phyloP scores from a whole-genome alignment of 176 grass and related monocot genomes.

The Canna indica region DNA sequence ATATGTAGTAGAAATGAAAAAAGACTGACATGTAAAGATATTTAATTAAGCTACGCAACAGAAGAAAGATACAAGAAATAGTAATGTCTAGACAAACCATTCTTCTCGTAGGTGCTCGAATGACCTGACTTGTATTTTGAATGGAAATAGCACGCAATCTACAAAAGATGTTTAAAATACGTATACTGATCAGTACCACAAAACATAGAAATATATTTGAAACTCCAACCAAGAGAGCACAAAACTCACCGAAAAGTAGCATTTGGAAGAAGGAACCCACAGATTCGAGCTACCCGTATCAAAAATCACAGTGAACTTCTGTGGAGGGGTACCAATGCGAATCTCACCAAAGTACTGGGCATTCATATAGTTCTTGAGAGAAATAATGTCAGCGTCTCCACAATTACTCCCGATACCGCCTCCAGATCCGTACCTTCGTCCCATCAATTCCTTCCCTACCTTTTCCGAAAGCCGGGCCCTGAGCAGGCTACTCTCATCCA shows the following conservation, averaged over 20 bases:
- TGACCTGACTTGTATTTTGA: slow-evolving; percentile 73
- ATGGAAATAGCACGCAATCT: slow-evolving; percentile 90
- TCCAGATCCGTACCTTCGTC: slow-evolving; percentile 6
- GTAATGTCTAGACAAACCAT: slow-evolving; percentile 39
- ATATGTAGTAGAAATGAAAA: no score
- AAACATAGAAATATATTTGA: background rate
- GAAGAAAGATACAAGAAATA: background rate
- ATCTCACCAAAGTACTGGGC: slow-evolving; percentile 98
- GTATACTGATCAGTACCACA: background rate
- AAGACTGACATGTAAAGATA: background rate
- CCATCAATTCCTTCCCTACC: slow-evolving; percentile 13
- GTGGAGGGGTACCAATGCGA: slow-evolving; percentile 51
- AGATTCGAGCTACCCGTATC: slow-evolving; percentile 98
- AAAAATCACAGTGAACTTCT: slow-evolving; percentile 98
- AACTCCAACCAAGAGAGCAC: background rate
- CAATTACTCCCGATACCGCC: slow-evolving; percentile 19
- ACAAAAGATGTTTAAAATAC: slow-evolving; percentile 6
- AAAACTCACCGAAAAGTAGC: slow-evolving; percentile 81
- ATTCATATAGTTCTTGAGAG: slow-evolving; percentile 97
- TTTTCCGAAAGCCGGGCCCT: slow-evolving; percentile 30
- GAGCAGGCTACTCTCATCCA: slow-evolving; percentile 40
- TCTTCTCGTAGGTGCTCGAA: slow-evolving; percentile 84
- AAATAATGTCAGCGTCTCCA: slow-evolving; percentile 41
- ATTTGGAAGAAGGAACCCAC: slow-evolving; percentile 89
- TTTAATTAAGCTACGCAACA: background rate